Percentiles rank a stretch among this genome's conserved stretches.
Conservation (phyloP, 75 land plant genomes). For the Pseudotsuga menziesii region DNA sequence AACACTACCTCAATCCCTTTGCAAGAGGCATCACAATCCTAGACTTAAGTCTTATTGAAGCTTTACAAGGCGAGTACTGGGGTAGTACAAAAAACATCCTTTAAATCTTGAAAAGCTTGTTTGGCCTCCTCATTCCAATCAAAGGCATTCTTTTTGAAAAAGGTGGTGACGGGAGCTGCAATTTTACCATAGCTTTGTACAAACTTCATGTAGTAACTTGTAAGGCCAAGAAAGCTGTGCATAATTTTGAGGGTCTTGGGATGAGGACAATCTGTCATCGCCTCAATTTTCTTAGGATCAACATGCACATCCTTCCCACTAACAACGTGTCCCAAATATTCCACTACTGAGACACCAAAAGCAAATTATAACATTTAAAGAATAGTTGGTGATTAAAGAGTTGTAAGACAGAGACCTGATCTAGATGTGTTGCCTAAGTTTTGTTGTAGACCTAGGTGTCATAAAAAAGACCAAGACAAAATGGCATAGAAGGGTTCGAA, state of each 20-base stretch:
- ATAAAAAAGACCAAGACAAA: background rate
- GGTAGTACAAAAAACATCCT: background rate
- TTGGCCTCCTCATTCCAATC: no score
- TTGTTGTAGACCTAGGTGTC: background rate
- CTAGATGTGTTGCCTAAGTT: background rate
- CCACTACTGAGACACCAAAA: background rate
- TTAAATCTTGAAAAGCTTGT: background rate
- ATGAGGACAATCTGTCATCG: no score
- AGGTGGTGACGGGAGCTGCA: no score
- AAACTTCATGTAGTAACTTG: no score
- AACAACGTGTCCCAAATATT: background rate
- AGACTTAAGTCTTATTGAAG: background rate
- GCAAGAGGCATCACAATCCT: background rate
- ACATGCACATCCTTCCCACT: no score
- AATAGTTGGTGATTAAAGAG: background rate
- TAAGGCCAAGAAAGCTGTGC: no score
- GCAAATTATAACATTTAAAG: background rate
- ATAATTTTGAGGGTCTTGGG: no score
- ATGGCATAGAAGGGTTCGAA: background rate
- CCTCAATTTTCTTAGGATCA: no score
- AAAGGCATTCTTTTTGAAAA: no score
- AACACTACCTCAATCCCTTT: background rate
- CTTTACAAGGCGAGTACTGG: background rate
- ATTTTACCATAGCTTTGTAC: no score
- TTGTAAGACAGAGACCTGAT: background rate